A percentile compares a stretch with the other conserved stretches of the same genome.
phyloP scores from a whole-genome alignment of 1,284 basidiomycete species.

The Pseudozyma flocculosa region DNA sequence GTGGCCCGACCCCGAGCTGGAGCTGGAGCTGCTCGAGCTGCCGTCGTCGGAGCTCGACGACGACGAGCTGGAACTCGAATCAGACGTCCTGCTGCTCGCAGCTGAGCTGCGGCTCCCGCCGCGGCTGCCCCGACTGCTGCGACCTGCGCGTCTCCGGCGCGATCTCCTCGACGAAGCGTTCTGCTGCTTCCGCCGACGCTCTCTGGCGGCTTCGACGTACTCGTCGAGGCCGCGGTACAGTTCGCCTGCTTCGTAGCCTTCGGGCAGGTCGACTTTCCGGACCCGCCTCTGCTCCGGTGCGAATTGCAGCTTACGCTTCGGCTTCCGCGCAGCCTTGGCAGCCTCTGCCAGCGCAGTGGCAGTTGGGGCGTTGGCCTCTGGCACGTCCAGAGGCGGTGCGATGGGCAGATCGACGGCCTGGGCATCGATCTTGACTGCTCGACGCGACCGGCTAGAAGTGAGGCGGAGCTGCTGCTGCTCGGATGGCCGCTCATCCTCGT shows the following conservation, averaged over 20 bases:
- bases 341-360: constrained; percentile 30
- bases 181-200: constrained; percentile 19
- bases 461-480: constrained; percentile 8
- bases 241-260: constrained; percentile 45
- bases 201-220: constrained; percentile 46
- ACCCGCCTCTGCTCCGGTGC: constrained; percentile 47
- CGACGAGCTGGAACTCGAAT: constrained; percentile 21
- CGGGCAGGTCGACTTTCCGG: constrained; percentile 48
- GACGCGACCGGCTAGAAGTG: constrained; percentile 1
- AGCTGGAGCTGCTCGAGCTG: constrained; percentile 18
- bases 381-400: constrained; percentile 31
- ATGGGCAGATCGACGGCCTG: constrained; percentile 26
- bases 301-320: constrained; percentile 43
- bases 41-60: constrained; percentile 15
- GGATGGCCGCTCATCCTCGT: constrained; percentile 7
- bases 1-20: constrained; percentile 34
- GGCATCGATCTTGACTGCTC: constrained; percentile 23
- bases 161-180: constrained; percentile 5
- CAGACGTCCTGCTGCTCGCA: constrained; percentile 22
- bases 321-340: constrained; percentile 31
- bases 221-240: constrained; percentile 51
- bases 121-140: constrained; percentile 29
- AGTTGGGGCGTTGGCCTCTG: constrained; percentile 32
- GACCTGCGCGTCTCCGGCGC: constrained; percentile 19
- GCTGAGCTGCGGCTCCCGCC: constrained; percentile 17